A percentile compares a stretch with the other conserved stretches of the same genome.
Conservation (phyloP, 2,329 filamentous ascomycete species). For the Phaeoacremonium minimum region DNA sequence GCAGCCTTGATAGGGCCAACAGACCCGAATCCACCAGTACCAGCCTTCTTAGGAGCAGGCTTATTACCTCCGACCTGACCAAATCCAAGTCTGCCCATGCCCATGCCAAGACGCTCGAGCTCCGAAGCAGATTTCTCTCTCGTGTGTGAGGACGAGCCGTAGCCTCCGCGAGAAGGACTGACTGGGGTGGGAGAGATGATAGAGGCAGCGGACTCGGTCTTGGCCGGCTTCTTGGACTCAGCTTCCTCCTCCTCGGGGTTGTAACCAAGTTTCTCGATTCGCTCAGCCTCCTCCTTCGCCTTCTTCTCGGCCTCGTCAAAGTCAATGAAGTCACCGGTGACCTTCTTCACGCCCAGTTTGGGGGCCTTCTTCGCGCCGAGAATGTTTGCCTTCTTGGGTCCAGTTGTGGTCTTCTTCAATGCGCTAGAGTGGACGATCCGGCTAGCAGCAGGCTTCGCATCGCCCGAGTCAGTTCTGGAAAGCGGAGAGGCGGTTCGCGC, state of each 20-base stretch:
- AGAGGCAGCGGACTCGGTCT: constrained; percentile 51
- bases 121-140: constrained; percentile 68
- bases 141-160: constrained; percentile 54
- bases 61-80: constrained; percentile 72
- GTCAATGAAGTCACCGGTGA: constrained; percentile 75
- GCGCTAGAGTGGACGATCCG: constrained; percentile 74
- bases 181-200: constrained; percentile 73
- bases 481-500: constrained; percentile 83
- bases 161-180: constrained; percentile 58
- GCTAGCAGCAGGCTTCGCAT: constrained; percentile 50
- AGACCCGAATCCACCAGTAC: constrained; percentile 82
- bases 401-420: constrained; percentile 71
- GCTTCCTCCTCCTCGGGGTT: constrained; percentile 75
- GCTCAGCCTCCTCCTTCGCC: constrained; percentile 79
- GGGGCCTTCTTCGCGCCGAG: constrained; percentile 77
- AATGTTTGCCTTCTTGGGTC: constrained; percentile 78
- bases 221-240: constrained; percentile 35
- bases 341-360: constrained; percentile 92
- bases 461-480: constrained; percentile 52
- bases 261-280: constrained; percentile 75
- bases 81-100: constrained; percentile 78
- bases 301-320: constrained; percentile 97
- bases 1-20: constrained; percentile 70
- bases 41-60: constrained; percentile 60
- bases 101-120: constrained; percentile 86